A percentile compares a stretch with the other conserved stretches of the same genome.
phyloP scores from a whole-genome alignment of 1,284 basidiomycete species.

The Ceratobasidium sp. region DNA sequence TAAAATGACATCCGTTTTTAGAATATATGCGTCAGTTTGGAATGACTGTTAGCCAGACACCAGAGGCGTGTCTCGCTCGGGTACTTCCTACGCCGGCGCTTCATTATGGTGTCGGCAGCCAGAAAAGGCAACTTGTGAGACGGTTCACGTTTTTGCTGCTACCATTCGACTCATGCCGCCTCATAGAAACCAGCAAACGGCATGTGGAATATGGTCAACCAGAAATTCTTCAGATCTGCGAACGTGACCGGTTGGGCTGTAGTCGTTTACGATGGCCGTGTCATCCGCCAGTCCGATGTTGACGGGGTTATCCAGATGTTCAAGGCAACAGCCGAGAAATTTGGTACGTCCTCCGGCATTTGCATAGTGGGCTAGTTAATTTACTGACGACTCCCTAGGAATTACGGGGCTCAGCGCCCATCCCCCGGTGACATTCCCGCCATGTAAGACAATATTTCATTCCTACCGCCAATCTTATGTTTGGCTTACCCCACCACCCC shows the following conservation, averaged over 20 bases:
- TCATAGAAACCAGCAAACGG: slow-evolving; percentile 17
- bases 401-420: slow-evolving; percentile 12
- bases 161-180: not conserved
- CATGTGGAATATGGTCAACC: slow-evolving; percentile 12
- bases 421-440: slow-evolving; percentile 20
- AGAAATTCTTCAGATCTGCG: slow-evolving; percentile 26
- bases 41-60: slow-evolving; percentile 30
- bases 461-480: not conserved
- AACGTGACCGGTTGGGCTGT: slow-evolving; percentile 18
- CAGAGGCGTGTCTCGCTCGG: slow-evolving; percentile 28
- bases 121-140: slow-evolving; percentile 27
- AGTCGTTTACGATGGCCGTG: slow-evolving; percentile 28
- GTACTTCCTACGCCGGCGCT: slow-evolving; percentile 43
- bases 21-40: slow-evolving; percentile 44
- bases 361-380: too few relatives aligned
- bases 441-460: slow-evolving; percentile 2
- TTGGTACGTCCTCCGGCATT: slow-evolving; percentile 1
- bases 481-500: not conserved
- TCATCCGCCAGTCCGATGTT: slow-evolving; percentile 11
- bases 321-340: slow-evolving; percentile 18
- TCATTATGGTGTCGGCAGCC: slow-evolving; percentile 30
- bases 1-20: not conserved
- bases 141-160: too few relatives aligned
- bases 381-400: not conserved
- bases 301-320: not conserved